Evolutionary conservation across 2,329 filamentous ascomycete genomes (phyloP), one percentile per base, ranked within the genome.

Genomic region (Fusarium stilboides): DNA sequence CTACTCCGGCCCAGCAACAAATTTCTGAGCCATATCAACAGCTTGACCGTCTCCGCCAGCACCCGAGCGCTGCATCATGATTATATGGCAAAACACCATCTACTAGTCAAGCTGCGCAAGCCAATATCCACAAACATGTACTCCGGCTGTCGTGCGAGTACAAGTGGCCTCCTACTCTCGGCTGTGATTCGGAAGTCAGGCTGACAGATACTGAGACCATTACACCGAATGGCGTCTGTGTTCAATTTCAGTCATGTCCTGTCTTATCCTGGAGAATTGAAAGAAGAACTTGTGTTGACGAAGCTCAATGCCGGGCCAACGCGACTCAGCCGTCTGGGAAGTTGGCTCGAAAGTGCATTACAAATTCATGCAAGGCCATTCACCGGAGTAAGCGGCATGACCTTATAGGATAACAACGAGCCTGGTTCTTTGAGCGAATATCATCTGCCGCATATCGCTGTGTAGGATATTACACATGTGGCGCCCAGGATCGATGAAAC

Each of bases 121-220:
- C 47, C 63, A 68, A 51, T 63, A 44, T 40, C 22, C 58, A 68
- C 58, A 53, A 63, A 64, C 52, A 44, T 55, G 43, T 52, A 52
- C 64, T 62, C 66, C 65, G 65, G 55, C 57, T 69, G 67, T 59
- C 45, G 66, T 69, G 67, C 67, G 67, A 69, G 67, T 69, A 68
- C 66, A 51, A 56, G 63, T 58, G 61, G 67, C 53, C 68, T 69
- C 46, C 46, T 65, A 39, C 56, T 37, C 44, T 70, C 66, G 67
- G 67, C 67, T 68, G 59, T 69, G 67, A 55, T 67, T 70, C 62
- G 62, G 66, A 52, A 56, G 63, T 31, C 56, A 63, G 51, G 66
- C 66, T 70, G 66, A 47, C 40, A 70, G 43, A 57, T 64, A 57
- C 67, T 70, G 62, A 69, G 57, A 69, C 67, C 67, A 70, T 69